Percentiles rank a stretch among this genome's conserved stretches.
phyloP scores from a whole-genome alignment of 2,329 filamentous ascomycete species.

The Amauroascus niger region DNA sequence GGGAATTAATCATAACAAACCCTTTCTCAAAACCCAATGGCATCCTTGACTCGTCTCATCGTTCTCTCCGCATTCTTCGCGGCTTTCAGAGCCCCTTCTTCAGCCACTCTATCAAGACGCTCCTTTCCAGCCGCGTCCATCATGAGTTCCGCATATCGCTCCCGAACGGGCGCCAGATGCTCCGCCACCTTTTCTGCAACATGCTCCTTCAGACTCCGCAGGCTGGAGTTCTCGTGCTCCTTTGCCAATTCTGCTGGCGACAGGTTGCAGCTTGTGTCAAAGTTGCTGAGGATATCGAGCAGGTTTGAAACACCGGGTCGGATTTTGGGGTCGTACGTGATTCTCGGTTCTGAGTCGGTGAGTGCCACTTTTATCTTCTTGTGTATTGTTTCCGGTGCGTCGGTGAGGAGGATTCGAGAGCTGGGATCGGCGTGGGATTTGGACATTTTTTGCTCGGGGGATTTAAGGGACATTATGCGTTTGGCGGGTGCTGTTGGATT shows the following conservation, averaged over 20 bases:
- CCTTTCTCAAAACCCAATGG: slow-evolving; percentile 12
- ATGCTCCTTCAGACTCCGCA: slow-evolving; percentile 54
- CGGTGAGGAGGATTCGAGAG: slow-evolving; percentile 76
- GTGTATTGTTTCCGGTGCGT: slow-evolving; percentile 53
- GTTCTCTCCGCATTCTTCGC: slow-evolving; percentile 16
- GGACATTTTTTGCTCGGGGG: slow-evolving; percentile 81
- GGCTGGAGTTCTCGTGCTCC: slow-evolving; percentile 37
- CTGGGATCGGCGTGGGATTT: slow-evolving; percentile 66
- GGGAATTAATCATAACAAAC: background rate
- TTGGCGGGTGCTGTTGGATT: slow-evolving; percentile 62
- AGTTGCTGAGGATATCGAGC: slow-evolving; percentile 65
- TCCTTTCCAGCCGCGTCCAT: slow-evolving; percentile 1
- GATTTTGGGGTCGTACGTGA: slow-evolving; percentile 60
- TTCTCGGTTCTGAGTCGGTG: slow-evolving; percentile 59
- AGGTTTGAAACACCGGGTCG: slow-evolving; percentile 84
- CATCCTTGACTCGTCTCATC: slow-evolving; percentile 14
- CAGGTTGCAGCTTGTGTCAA: slow-evolving; percentile 37
- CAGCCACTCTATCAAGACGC: slow-evolving; percentile 15
- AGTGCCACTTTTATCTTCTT: slow-evolving; percentile 62
- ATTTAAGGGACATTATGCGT: slow-evolving; percentile 78
- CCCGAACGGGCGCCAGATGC: slow-evolving; percentile 28
- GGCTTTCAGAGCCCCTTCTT: slow-evolving; percentile 14
- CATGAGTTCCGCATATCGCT: slow-evolving; percentile 21
- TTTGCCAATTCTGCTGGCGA: slow-evolving; percentile 40
- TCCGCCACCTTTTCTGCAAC: slow-evolving; percentile 43